Base-by-base conservation (phyloP, 106 monocot genomes). In the Acanthochlamys bracteata region DNA sequence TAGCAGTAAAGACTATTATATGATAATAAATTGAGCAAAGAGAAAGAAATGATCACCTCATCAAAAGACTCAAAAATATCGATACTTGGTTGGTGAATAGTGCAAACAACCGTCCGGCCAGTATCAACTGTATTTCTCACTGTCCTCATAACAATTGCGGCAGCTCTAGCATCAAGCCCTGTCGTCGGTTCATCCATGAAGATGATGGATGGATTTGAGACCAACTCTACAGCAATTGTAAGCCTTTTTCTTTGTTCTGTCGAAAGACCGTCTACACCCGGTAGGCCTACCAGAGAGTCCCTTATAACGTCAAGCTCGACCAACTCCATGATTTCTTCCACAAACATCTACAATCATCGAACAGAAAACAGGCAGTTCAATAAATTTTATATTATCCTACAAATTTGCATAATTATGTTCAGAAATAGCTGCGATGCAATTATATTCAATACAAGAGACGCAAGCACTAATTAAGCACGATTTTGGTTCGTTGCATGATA, bases 121-220 rank as follows among this genome's bases (percentile, higher is more conserved):
- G 69, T 69, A 33, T 69, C 20, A 3, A 69, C 69, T 27, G 60
- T 69, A 59, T 69, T 69, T 23, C 69, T 69, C 60, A 69, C 69
- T 11, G 69, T 69, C 59, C 69, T n/a, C 69, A 69, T 69, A 20
- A 69, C 69, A 27, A 69, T 69, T 15, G 69, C 69, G 11, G 69
- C 69, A 26, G 69, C 69, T 69, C 69, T 69, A 60, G 69, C 69
- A 69, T 69, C 69, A 69, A 69, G 69, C 22, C 69, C 69, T 16
- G 69, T 59, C n/a, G 69, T 69, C 3, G 69, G 69, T 45, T 69
- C 69, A 69, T 69, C 69, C 69, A 69, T 60, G 45, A 69, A 69
- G 7, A 69, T 69, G 59, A 69, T 69, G 45, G 69, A 69, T 60
- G 69, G 69, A 60, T 69, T 69, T 60, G 69, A 41, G 40, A 69